Evolutionary conservation across 2,329 filamentous ascomycete genomes (phyloP), one percentile per base, ranked within the genome.

Genomic region (Fusarium miscanthi): DNA sequence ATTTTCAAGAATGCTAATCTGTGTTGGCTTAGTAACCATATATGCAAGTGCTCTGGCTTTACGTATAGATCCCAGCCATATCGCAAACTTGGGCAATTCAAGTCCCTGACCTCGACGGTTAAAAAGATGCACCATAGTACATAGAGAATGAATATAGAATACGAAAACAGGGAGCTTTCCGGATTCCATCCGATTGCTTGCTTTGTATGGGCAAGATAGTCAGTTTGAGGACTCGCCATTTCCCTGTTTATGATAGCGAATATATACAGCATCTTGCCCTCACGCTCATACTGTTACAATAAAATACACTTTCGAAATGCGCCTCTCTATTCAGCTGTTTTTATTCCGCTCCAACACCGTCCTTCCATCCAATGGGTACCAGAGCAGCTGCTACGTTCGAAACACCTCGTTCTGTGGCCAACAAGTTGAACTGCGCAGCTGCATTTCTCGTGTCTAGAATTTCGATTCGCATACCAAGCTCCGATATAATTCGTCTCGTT

Each of bases 361-460:
- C 92, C 76, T 86, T 89, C 93, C 94, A 97, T 5, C 94, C 94
- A 59, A 96, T 87, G 1, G 95, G 95, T 81, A 98, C 89, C 82
- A 99, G 80, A 14, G 94, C 95, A 5, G 94, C 95, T 33, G 94
- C 95, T 69, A 98, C 91, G 77, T 95, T 92, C 25, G 90, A 87
- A 10, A 96, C 90, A 3, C 96, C 95, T 57, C 96, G 87, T 84
- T 99, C 96, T 23, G 94, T 98, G n/a, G 94, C 95, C 60, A 99
- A 84, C 77, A 99, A 81, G 80, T 99, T 99, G 82, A 96, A 99
- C 81, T 98, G 94, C 38, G 95, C 92, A 3, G 95, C 94, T 13
- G 96, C 96, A 82, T 98, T 98, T 71, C 94, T 87, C 37, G 96
- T 98, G 83, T 98, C 96, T 78, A 95, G 88, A 7, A 98, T 87